Conservation (phyloP, 768 basidiomycete species). For the Antrodiella citrinella region DNA sequence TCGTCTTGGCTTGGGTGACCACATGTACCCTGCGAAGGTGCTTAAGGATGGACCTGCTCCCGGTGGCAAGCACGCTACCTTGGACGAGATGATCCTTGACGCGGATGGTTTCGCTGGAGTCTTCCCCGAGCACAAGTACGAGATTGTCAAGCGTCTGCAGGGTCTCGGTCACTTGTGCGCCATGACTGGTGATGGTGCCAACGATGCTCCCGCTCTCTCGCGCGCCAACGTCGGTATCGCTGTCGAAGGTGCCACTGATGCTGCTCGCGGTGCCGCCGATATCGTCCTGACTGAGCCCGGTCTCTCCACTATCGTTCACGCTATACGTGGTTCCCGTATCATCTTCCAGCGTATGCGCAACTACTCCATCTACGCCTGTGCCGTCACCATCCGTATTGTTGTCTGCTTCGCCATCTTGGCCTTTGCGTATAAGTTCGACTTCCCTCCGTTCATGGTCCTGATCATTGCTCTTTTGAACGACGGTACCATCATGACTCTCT, state of each 20-base stretch:
- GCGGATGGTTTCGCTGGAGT: constrained; percentile 99
- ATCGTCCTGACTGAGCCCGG: constrained; percentile 97
- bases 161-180: constrained; percentile 93
- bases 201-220: constrained; percentile 95
- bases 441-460: constrained; percentile 99
- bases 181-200: constrained; percentile 99
- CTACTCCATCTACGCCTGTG: constrained; percentile 95
- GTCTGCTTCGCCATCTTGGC: constrained; percentile 94
- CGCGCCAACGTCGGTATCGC: constrained; percentile 99
- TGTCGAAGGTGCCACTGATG: constrained; percentile 98
- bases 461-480: constrained; percentile 96
- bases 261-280: constrained; percentile 96
- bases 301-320: constrained; percentile 98
- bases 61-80: constrained; percentile 70
- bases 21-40: constrained; percentile 99
- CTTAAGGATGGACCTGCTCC: constrained; percentile 93
- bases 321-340: constrained; percentile 95
- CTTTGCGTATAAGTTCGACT: constrained; percentile 94
- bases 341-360: constrained; percentile 99
- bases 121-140: constrained; percentile 99
- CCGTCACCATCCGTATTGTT: constrained; percentile 97
- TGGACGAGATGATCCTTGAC: constrained; percentile 99
- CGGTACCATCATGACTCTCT: constrained; percentile 98
- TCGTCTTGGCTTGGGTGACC: constrained; percentile 95
- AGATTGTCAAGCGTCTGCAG: constrained; percentile 98